Evolutionary conservation across 2,329 filamentous ascomycete species (phyloP).

Genomic region (Fusarium sp.): DNA sequence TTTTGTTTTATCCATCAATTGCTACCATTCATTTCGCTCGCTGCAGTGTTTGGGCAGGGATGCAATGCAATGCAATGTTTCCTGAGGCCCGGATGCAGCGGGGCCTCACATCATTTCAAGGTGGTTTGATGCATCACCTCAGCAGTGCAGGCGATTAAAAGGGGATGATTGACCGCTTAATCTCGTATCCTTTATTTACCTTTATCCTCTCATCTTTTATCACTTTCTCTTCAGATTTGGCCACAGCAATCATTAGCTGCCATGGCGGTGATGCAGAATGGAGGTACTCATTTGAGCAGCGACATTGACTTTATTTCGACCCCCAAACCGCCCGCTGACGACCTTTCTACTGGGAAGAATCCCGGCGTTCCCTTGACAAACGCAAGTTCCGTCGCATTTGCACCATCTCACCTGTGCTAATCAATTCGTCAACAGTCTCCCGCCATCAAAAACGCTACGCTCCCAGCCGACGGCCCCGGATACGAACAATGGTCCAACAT

Average conservation of each 20-base stretch:
- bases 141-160: slow-evolving; percentile 1
- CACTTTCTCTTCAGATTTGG: not conserved
- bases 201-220: not conserved
- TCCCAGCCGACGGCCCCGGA: slow-evolving; percentile 86
- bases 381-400: slow-evolving; percentile 5
- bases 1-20: not conserved
- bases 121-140: slow-evolving; percentile 34
- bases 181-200: slow-evolving; percentile 14
- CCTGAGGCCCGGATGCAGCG: slow-evolving; percentile 28
- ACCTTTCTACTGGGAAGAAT: slow-evolving; percentile 26
- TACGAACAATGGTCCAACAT: slow-evolving; percentile 86
- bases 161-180: slow-evolving; percentile 32
- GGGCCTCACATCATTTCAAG: slow-evolving; percentile 17
- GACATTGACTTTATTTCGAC: slow-evolving; percentile 44
- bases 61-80: not conserved
- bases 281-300: slow-evolving; percentile 36
- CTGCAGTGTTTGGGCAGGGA: slow-evolving; percentile 12
- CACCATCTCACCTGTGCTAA: not conserved
- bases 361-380: slow-evolving; percentile 38
- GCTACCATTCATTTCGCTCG: not conserved
- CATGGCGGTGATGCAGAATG: slow-evolving; percentile 39
- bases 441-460: slow-evolving; percentile 89
- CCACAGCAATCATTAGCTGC: not conserved
- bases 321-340: slow-evolving; percentile 29
- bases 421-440: slow-evolving; percentile 71